Evolutionary conservation across 768 basidiomycete species (phyloP).

Genomic region (Pilatotrama ljubarskyi): DNA sequence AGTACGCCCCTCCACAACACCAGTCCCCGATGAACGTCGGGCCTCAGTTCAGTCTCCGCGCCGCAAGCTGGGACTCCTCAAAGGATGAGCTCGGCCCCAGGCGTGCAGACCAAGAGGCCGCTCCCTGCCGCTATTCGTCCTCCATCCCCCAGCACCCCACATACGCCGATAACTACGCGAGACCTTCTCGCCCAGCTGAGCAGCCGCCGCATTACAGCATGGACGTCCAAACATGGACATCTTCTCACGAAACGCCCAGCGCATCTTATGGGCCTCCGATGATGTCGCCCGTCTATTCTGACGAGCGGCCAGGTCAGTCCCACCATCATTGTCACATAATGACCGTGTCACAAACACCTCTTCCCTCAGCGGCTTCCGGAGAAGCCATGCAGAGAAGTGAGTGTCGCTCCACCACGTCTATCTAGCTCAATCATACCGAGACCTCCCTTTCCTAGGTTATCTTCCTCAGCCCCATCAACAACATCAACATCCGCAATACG

Average conservation of each 20-base stretch:
- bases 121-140: constrained; percentile 38
- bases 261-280: constrained; percentile 44
- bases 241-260: constrained; percentile 38
- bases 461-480: constrained; percentile 6
- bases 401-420: constrained; percentile 2
- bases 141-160: constrained; percentile 24
- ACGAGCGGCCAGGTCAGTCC: constrained; percentile 56
- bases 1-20: constrained; percentile 14
- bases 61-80: constrained; percentile 57
- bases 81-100: constrained; percentile 40
- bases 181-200: constrained; percentile 23
- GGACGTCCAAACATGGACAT: constrained; percentile 28
- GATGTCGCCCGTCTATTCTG: constrained; percentile 52
- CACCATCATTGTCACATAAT: constrained; percentile 2
- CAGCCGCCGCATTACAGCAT: constrained; percentile 30
- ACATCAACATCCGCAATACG: constrained; percentile 19
- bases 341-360: neutral
- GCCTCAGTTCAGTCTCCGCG: constrained; percentile 52
- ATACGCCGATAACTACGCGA: constrained; percentile 29
- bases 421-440: neutral
- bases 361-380: constrained; percentile 6
- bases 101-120: constrained; percentile 35
- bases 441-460: constrained; percentile 10
- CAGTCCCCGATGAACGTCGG: constrained; percentile 19
- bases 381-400: constrained; percentile 13